Percentiles rank a stretch among this genome's conserved stretches.
These are phyloP conservation scores for Mortierella sp. DNA, from an alignment of 371 early-diverging fungal genomes.

Conservation along the genomic window DNA sequence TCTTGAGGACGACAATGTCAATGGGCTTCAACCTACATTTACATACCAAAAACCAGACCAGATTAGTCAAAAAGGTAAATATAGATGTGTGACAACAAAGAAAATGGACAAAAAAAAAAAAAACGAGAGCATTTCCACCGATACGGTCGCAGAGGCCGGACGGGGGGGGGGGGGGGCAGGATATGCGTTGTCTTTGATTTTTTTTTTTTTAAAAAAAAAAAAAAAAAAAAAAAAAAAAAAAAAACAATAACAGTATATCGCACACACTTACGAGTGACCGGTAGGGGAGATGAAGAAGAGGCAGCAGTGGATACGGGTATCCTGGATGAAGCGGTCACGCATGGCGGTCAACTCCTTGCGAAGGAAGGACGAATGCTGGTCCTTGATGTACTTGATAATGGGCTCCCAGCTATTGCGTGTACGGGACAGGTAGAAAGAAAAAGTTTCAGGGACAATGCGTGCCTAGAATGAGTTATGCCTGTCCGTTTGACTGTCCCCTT, in stretches of 20 bases:
- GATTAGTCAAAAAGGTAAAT: conserved; percentile 12
- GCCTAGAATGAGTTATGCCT: too few relatives aligned
- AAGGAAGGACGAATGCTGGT: conserved; percentile 90
- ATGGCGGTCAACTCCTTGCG: conserved; percentile 88
- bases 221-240: not conserved
- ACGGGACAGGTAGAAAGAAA: not conserved
- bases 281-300: conserved; percentile 83
- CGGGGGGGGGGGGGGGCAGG: too few relatives aligned
- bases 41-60: not conserved
- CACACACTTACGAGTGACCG: conserved; percentile 69
- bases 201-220: not conserved
- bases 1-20: conserved; percentile 80
- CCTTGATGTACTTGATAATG: conserved; percentile 91
- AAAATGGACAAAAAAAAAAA: too few relatives aligned
- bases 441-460: not conserved
- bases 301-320: conserved; percentile 85
- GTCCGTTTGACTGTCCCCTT: not conserved
- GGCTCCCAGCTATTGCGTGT: conserved; percentile 78
- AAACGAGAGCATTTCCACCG: too few relatives aligned
- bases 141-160: too few relatives aligned
- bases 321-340: conserved; percentile 87
- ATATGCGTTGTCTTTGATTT: too few relatives aligned
- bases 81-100: conserved; percentile 9
- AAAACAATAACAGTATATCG: too few relatives aligned
- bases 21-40: conserved; percentile 79